These are phyloP conservation scores for Trichoderma gamsii DNA, from an alignment of 495 filamentous ascomycete species.

Conservation along the genomic window DNA sequence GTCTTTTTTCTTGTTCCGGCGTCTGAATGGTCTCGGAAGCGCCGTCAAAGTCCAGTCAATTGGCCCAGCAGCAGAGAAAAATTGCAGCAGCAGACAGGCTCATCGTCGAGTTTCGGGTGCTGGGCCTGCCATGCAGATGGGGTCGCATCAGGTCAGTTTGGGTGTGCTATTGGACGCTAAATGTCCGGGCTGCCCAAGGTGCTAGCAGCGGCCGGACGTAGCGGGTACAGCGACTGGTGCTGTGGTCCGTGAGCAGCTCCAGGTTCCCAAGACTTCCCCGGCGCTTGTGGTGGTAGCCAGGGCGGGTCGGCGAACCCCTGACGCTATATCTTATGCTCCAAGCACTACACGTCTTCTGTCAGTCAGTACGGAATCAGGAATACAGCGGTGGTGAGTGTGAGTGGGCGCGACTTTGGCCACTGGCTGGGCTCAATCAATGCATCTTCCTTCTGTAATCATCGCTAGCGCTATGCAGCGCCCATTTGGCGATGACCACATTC, in stretches of 20 bases:
- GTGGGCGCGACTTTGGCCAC: neutral
- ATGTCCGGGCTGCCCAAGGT: neutral
- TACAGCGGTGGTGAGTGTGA: neutral
- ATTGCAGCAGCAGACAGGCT: constrained; percentile 2
- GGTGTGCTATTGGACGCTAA: neutral
- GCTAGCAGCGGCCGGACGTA: neutral
- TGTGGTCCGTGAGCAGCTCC: neutral
- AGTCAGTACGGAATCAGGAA: neutral
- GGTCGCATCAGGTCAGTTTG: constrained; percentile 5
- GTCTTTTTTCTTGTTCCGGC: no score
- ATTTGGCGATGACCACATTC: no score
- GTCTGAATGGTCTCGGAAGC: neutral
- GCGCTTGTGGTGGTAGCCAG: neutral
- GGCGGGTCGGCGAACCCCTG: constrained; percentile 3
- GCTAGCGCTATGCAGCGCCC: no score
- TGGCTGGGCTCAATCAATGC: neutral
- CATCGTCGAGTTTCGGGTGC: constrained; percentile 4
- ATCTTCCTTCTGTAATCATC: no score
- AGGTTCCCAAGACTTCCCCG: neutral
- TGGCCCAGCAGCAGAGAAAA: neutral
- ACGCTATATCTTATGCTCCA: neutral
- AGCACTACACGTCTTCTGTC: neutral
- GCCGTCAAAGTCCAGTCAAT: neutral
- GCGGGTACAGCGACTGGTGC: neutral
- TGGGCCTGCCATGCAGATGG: constrained; percentile 9